phyloP scores from a whole-genome alignment of 1,284 basidiomycete species.

The Pseudozyma flocculosa region DNA sequence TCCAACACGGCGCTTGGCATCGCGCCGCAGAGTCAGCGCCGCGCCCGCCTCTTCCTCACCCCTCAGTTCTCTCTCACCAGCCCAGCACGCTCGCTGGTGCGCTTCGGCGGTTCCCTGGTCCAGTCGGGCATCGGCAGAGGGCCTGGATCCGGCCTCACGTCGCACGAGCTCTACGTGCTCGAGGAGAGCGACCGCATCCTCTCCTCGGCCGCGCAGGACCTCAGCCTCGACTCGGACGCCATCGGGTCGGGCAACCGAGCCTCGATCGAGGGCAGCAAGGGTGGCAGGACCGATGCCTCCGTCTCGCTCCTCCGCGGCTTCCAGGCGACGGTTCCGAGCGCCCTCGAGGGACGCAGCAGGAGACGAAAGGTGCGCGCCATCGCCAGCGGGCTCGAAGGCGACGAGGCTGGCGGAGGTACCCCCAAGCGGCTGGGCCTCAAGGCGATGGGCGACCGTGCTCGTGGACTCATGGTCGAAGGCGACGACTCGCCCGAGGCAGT shows the following conservation, averaged over 20 bases:
- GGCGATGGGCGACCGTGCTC: slow-evolving; percentile 46
- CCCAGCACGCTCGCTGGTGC: slow-evolving; percentile 49
- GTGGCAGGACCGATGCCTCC: slow-evolving; percentile 17
- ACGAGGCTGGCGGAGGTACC: background rate
- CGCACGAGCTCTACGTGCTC: slow-evolving; percentile 49
- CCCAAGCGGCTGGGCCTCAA: slow-evolving; percentile 45
- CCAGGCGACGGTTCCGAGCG: slow-evolving; percentile 52
- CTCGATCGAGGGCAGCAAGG: slow-evolving; percentile 1
- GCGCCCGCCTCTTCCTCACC: slow-evolving; percentile 37
- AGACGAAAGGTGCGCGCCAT: slow-evolving; percentile 43
- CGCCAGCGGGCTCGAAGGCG: slow-evolving; percentile 27
- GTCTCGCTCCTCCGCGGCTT: slow-evolving; percentile 56
- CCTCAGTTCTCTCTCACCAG: slow-evolving; percentile 48
- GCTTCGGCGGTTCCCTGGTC: slow-evolving; percentile 45
- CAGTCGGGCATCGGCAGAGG: slow-evolving; percentile 44
- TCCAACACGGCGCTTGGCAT: slow-evolving; percentile 42
- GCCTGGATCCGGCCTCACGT: slow-evolving; percentile 44
- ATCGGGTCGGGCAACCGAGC: background rate
- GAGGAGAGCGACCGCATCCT: slow-evolving; percentile 55
- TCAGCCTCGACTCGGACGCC: slow-evolving; percentile 17
- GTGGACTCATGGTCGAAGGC: slow-evolving; percentile 44
- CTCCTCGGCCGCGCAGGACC: slow-evolving; percentile 34
- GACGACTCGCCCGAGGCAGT: slow-evolving; percentile 9
- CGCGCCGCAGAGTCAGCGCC: slow-evolving; percentile 36
- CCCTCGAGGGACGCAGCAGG: slow-evolving; percentile 39